These are phyloP conservation scores for Micractinium sp. DNA, from an alignment of 139 green algal genomes.

Conservation along the genomic window DNA sequence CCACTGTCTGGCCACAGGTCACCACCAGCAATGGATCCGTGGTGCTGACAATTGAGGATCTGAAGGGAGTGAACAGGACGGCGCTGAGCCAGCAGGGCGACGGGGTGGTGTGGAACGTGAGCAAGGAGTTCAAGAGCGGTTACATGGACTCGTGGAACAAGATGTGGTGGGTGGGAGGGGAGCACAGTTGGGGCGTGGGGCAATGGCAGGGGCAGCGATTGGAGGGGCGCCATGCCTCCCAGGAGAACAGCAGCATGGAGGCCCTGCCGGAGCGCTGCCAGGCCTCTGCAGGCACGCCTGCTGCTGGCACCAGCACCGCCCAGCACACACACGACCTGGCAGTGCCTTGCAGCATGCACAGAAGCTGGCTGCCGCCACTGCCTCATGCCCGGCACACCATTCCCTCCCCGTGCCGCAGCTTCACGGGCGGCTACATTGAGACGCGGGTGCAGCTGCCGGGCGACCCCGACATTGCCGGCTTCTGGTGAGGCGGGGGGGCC, in stretches of 20 bases:
- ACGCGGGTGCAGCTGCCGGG: slow-evolving; percentile 54
- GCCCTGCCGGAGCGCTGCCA: no score
- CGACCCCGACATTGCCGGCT: slow-evolving; percentile 43
- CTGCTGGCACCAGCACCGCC: no score
- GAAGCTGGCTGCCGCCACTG: no score
- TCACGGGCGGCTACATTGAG: slow-evolving; percentile 61
- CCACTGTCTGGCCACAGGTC: not conserved
- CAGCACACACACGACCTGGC: no score
- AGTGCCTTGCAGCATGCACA: not conserved
- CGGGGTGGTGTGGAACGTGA: not conserved
- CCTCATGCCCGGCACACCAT: no score
- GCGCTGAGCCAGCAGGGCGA: slow-evolving; percentile 9
- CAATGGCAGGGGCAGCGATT: no score
- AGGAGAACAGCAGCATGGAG: no score
- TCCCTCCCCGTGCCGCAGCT: not conserved
- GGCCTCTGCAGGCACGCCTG: no score
- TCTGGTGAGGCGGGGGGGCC: slow-evolving; percentile 44
- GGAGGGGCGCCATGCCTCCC: no score
- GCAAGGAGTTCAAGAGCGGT: slow-evolving; percentile 38
- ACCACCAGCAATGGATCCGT: not conserved
- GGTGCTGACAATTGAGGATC: slow-evolving; percentile 40
- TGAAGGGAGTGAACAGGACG: not conserved
- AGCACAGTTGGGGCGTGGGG: no score
- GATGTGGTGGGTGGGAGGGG: slow-evolving; percentile 55
- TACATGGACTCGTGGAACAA: slow-evolving; percentile 66